Evolutionary conservation across 1,284 basidiomycete genomes (phyloP), one percentile per base, ranked within the genome.

Genomic region (Papiliotrema terrestris): DNA sequence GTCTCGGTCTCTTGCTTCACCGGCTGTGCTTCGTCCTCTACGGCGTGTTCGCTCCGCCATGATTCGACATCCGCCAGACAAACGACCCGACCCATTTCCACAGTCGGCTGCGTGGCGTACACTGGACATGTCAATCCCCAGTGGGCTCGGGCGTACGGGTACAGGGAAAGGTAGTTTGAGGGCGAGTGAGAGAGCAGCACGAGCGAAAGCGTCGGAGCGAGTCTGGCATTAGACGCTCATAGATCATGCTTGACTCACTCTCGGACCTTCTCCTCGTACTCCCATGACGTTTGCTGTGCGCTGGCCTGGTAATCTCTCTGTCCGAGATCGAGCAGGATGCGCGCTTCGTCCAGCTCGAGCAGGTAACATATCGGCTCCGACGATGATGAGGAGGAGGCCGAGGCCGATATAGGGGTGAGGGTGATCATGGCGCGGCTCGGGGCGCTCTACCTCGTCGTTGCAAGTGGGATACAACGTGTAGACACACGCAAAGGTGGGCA

Each of bases 101-200:
- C 91, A 0, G 96, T 92, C 22, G 96, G 95, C 46, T 98, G 83
- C 0, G 95, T 96, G 0, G 91, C 89, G 74, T 98, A 99, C n/a
- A 92, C 86, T 9, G 92, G 92, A 42, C 93, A 94, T 50, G 83
- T 87, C 39, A 98, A 81, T 19, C 87, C 88, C 85, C 92, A 93
- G 67, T 85, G 82, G 5, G 93, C 83, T 66, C 90, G 83, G 1
- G 94, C 93, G 73, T 91, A 97, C 6, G 94, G 85, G 72, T 91
- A 96, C 19, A 98, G 80, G 8, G 94, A 95, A 19, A 89, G 82
- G 69, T 96, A 92, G 2, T 84, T 80, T 9, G 96, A 81, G 60
- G 95, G 91, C 1, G 94, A 93, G 79, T 98, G 94, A 0, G 94
- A 97, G 51, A 98, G 66, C 72, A 77, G 51, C 77, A 80, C 66